These are phyloP conservation scores for Populus euphratica DNA, from an alignment of 345 rosid genomes.

Conservation along the genomic window DNA sequence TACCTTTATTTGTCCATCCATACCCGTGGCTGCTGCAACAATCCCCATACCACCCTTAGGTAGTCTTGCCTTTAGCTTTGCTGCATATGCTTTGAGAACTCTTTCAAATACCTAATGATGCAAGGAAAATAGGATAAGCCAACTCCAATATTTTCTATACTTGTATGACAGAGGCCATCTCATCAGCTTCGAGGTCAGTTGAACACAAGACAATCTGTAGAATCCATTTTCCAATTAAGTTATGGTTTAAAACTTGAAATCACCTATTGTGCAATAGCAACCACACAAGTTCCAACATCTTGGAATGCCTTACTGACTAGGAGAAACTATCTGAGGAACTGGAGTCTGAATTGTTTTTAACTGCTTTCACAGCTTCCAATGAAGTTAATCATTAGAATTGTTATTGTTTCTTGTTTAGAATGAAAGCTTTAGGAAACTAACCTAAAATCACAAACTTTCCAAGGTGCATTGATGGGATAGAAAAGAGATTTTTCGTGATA, in stretches of 20 bases:
- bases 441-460: too few relatives aligned
- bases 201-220: not conserved
- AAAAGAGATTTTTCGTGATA: too few relatives aligned
- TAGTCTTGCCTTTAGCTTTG: slow-evolving; percentile 78
- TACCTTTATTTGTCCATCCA: slow-evolving; percentile 97
- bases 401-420: too few relatives aligned
- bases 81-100: slow-evolving; percentile 82
- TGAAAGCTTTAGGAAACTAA: too few relatives aligned
- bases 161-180: not conserved
- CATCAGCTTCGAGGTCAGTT: slow-evolving; percentile 6
- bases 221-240: too few relatives aligned
- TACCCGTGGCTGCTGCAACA: slow-evolving; percentile 98
- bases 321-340: too few relatives aligned
- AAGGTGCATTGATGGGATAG: too few relatives aligned
- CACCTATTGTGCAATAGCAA: not conserved
- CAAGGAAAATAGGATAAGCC: slow-evolving; percentile 4
- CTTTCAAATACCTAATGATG: slow-evolving; percentile 79
- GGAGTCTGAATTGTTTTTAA: too few relatives aligned
- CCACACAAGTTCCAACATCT: not conserved
- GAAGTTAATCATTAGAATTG: too few relatives aligned
- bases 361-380: too few relatives aligned
- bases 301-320: too few relatives aligned
- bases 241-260: not conserved
- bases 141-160: not conserved
- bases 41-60: slow-evolving; percentile 95